Evolutionary conservation across 2,329 filamentous ascomycete species (phyloP).

Genomic region (Aureobasidium mangrovei): DNA sequence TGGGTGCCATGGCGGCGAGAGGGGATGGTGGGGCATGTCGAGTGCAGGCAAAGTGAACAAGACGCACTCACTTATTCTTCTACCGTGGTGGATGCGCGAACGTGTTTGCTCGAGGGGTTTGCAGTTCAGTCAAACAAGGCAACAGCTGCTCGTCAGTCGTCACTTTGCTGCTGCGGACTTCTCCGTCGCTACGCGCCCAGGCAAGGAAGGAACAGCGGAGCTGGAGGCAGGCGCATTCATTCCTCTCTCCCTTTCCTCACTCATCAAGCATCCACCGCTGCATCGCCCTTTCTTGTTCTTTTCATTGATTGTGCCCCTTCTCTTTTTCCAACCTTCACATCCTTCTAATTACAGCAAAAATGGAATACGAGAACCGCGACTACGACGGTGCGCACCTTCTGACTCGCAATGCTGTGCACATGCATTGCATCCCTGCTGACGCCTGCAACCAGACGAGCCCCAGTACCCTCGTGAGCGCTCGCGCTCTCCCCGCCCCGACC

Average conservation of each 20-base stretch:
- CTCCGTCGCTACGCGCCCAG: constrained; percentile 3
- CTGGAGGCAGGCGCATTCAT: constrained; percentile 3
- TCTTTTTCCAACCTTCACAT: constrained; percentile 9
- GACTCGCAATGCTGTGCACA: constrained; percentile 9
- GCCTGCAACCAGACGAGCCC: constrained; percentile 43
- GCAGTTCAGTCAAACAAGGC: too few species aligned
- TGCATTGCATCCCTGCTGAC: constrained; percentile 4
- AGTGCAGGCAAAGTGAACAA: too few species aligned
- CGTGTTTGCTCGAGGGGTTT: too few species aligned
- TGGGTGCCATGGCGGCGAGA: too few species aligned
- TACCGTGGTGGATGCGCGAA: too few species aligned
- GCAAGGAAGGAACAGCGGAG: constrained; percentile 7
- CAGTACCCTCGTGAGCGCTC: constrained; percentile 57
- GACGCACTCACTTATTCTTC: too few species aligned
- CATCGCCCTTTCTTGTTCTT: constrained; percentile 13
- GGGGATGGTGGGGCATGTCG: too few species aligned
- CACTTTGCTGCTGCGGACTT: background rate
- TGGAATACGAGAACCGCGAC: constrained; percentile 59
- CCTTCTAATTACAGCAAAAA: constrained; percentile 34
- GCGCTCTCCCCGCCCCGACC: constrained; percentile 52
- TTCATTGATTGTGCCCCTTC: background rate
- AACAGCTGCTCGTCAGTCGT: too few species aligned
- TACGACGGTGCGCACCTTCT: constrained; percentile 51
- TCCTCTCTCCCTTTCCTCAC: constrained; percentile 8
- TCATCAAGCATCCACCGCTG: constrained; percentile 6